Evolutionary conservation across 106 monocot genomes (phyloP), one percentile per base, ranked within the genome.

Genomic region (Dendrobium officinale): DNA sequence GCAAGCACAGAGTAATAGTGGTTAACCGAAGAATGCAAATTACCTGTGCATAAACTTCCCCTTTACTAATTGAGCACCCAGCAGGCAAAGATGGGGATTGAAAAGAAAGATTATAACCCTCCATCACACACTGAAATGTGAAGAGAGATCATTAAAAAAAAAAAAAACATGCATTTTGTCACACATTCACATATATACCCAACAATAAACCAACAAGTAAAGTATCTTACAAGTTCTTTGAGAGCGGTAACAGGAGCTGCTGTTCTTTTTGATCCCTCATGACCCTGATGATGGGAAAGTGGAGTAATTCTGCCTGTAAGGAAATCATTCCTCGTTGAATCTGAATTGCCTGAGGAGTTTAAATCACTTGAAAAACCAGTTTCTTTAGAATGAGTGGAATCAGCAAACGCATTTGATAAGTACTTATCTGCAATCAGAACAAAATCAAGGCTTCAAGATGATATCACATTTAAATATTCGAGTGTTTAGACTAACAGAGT

Each of bases 41-140:
- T 75, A 95, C 95, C 95, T 90, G 88, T 17, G 89, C 87, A 76
- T 79, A 81, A 43, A 83, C 72, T 85, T 86, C 82, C 41, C 85
- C 87, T 80, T 89, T 86, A 40, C 81, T 78, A 73, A 75, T 58
- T 58, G 87, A 86, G 49, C 75, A 81, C 48, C 33, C 54, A 55
- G 89, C 80, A 84, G 77, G 43, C 20, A 84, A 83, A 75, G 88
- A 81, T 67, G 79, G 90, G 27, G 55, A 73, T 80, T 87, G 84
- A 85, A 95, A 95, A 82, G 72, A 79, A 75, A 95, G 82, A 89
- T 51, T 87, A 33, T 84, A 91, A 67, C 95, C 95, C 85, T 92
- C 90, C 70, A 80, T 40, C 27, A 73, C 83, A 75, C 95, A 95
- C 95, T 95, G 76, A 26, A 79, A 78, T 64, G n/a, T 24, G 10